Conservation (phyloP, 352 stramenopile genomes). For the Phytopythium sindhum region DNA sequence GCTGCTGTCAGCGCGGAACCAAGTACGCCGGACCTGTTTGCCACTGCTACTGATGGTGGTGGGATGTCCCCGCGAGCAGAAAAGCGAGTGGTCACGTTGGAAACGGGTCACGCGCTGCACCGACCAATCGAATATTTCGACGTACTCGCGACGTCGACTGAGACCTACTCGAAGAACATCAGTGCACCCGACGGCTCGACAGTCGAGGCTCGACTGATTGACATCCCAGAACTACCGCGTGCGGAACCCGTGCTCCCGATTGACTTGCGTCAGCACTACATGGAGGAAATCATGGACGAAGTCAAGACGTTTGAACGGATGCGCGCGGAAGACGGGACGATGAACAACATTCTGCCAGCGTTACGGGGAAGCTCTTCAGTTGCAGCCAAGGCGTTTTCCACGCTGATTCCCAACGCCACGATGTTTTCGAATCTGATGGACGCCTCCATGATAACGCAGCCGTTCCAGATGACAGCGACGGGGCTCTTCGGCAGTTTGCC, state of each 20-base stretch:
- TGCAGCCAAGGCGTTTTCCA: conserved; percentile 72
- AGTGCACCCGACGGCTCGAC: conserved; percentile 68
- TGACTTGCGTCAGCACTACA: conserved; percentile 48
- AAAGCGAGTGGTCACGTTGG: conserved; percentile 35
- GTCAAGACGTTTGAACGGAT: conserved; percentile 51
- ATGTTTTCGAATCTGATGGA: conserved; percentile 81
- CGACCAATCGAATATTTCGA: conserved; percentile 67
- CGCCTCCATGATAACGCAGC: conserved; percentile 50
- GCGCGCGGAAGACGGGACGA: conserved; percentile 33
- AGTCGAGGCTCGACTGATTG: conserved; percentile 58
- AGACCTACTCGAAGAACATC: conserved; percentile 69
- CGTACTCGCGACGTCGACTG: conserved; percentile 43
- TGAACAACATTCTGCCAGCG: conserved; percentile 57
- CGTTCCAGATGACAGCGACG: conserved; percentile 30
- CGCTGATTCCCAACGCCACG: conserved; percentile 58
- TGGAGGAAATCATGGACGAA: conserved; percentile 62
- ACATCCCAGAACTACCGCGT: conserved; percentile 53
- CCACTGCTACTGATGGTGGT: conserved; percentile 9
- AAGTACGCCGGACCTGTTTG: conserved; percentile 26
- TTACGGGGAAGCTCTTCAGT: conserved; percentile 58
- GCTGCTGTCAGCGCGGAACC: conserved; percentile 10
- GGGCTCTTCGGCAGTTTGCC: conserved; percentile 60
- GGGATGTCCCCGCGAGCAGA: conserved; percentile 9
- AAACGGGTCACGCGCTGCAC: conserved; percentile 35
- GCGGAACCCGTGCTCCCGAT: conserved; percentile 42